Conservation (phyloP, 768 basidiomycete genomes). For the Panaeolus papilionaceus region DNA sequence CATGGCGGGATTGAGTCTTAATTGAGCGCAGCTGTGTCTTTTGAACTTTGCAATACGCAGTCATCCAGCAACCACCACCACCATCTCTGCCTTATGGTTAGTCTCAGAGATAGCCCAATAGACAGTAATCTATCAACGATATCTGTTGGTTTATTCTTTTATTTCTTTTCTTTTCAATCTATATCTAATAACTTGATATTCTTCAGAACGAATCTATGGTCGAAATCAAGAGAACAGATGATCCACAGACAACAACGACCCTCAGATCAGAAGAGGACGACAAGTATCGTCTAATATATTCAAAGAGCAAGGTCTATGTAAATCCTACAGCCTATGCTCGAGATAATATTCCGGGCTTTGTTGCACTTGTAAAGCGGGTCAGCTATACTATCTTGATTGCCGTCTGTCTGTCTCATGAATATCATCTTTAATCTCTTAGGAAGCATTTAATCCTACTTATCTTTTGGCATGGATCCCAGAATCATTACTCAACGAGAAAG, state of each 20-base stretch:
- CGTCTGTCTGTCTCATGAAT: constrained; percentile 6
- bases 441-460: constrained; percentile 76
- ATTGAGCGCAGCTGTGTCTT: constrained; percentile 5
- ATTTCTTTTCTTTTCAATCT: background rate
- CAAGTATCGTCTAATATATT: constrained; percentile 80
- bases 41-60: constrained; percentile 1
- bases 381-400: constrained; percentile 33
- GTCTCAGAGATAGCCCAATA: constrained; percentile 5
- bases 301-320: constrained; percentile 94
- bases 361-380: constrained; percentile 89
- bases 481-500: constrained; percentile 80
- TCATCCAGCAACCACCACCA: background rate
- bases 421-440: constrained; percentile 46
- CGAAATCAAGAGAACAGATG: constrained; percentile 63
- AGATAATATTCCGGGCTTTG: constrained; percentile 95
- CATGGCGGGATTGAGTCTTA: constrained; percentile 3
- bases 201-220: constrained; percentile 71
- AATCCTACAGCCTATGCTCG: constrained; percentile 91
- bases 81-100: constrained; percentile 13
- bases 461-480: constrained; percentile 96
- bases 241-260: constrained; percentile 24
- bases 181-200: background rate
- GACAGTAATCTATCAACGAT: constrained; percentile 33
- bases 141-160: constrained; percentile 31
- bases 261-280: constrained; percentile 50